Evolutionary conservation across 2,329 filamentous ascomycete genomes (phyloP).

Genomic region (Paecilomyces variotii): DNA sequence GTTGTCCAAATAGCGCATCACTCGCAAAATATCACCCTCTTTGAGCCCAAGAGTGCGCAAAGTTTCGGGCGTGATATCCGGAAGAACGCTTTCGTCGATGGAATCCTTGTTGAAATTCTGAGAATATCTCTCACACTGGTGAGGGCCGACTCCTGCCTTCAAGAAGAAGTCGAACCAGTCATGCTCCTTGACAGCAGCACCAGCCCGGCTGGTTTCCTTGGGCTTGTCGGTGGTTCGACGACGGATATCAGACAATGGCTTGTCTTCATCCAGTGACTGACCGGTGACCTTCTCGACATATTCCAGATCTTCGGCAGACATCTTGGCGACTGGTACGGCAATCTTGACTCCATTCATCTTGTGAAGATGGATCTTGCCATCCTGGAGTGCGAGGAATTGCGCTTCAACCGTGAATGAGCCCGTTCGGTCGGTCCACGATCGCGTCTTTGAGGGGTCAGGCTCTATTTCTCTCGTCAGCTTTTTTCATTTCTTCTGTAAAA

Average conservation of each 20-base stretch:
- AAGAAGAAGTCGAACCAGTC: slow-evolving; percentile 99
- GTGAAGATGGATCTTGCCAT: slow-evolving; percentile 95
- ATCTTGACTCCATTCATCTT: slow-evolving; percentile 98
- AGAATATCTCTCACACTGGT: slow-evolving; percentile 89
- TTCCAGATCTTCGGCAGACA: slow-evolving; percentile 90
- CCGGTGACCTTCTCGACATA: slow-evolving; percentile 88
- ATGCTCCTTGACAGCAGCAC: slow-evolving; percentile 53
- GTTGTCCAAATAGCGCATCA: slow-evolving; percentile 80
- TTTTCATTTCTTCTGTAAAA: not conserved
- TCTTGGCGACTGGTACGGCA: slow-evolving; percentile 87
- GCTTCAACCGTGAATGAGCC: slow-evolving; percentile 97
- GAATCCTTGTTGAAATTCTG: slow-evolving; percentile 84
- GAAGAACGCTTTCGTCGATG: slow-evolving; percentile 89
- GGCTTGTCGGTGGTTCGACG: slow-evolving; percentile 47
- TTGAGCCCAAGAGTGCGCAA: slow-evolving; percentile 85
- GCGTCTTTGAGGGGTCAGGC: slow-evolving; percentile 72
- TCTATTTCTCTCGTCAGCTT: slow-evolving; percentile 42
- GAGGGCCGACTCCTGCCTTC: slow-evolving; percentile 80
- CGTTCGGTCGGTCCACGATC: slow-evolving; percentile 90
- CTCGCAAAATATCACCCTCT: slow-evolving; percentile 91
- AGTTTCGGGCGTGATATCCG: slow-evolving; percentile 76
- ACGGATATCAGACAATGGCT: slow-evolving; percentile 77
- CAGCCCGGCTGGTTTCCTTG: slow-evolving; percentile 32
- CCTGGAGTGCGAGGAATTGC: slow-evolving; percentile 87
- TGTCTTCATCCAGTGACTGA: slow-evolving; percentile 81